Evolutionary conservation across 116 monocot genomes (phyloP).

Genomic region (Zostera marina): DNA sequence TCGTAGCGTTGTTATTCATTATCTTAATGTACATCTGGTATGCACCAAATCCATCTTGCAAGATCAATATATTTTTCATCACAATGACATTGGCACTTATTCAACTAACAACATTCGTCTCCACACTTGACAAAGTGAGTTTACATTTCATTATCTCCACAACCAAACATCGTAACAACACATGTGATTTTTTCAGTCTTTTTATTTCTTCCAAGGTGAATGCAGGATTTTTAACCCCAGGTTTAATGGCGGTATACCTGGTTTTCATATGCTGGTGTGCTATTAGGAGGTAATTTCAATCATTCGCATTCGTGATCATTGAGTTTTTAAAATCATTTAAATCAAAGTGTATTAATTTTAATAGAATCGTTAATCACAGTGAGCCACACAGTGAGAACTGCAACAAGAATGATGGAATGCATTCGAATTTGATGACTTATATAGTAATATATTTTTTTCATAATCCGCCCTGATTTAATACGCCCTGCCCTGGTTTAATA

Average conservation of each 20-base stretch:
- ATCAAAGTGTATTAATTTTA: no score
- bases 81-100: constrained; percentile 55
- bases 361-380: constrained; percentile 14
- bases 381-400: constrained; percentile 71
- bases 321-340: no score
- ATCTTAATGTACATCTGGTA: constrained; percentile 83
- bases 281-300: constrained; percentile 42
- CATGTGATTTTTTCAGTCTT: not conserved
- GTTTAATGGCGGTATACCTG: constrained; percentile 75
- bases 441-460: constrained; percentile 19
- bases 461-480: not conserved
- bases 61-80: constrained; percentile 76
- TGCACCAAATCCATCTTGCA: constrained; percentile 47
- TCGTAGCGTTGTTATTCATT: constrained; percentile 38
- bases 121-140: constrained; percentile 43
- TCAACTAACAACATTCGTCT: constrained; percentile 53
- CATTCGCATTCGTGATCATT: not conserved
- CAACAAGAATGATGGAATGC: constrained; percentile 31
- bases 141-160: no score
- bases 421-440: constrained; percentile 56
- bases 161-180: no score
- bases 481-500: not conserved
- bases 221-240: constrained; percentile 58
- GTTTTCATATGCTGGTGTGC: constrained; percentile 89
- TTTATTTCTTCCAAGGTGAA: constrained; percentile 29